Evolutionary conservation across 2,329 filamentous ascomycete genomes (phyloP).

Genomic region (Exophiala viscosa): DNA sequence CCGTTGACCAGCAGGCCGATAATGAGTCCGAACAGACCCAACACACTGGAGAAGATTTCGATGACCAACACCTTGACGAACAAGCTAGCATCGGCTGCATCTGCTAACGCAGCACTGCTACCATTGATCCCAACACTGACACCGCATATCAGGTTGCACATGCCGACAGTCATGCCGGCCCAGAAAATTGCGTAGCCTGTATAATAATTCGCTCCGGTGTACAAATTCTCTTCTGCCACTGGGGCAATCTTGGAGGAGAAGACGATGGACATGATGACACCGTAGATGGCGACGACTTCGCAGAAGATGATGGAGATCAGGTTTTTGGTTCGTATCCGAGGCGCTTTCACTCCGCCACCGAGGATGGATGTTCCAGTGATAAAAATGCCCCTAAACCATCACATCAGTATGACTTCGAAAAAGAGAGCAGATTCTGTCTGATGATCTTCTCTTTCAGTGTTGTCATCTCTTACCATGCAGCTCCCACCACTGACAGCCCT

Average conservation of each 20-base stretch:
- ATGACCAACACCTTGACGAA: conserved; percentile 99
- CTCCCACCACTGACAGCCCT: conserved; percentile 90
- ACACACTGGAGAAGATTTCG: conserved; percentile 97
- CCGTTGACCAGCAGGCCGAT: conserved; percentile 83
- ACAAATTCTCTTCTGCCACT: conserved; percentile 61
- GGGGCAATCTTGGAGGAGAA: conserved; percentile 79
- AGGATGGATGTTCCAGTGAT: conserved; percentile 97
- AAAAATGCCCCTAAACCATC: conserved; percentile 79
- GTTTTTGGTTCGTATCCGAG: conserved; percentile 98
- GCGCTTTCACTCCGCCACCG: conserved; percentile 92
- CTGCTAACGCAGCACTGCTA: conserved; percentile 89
- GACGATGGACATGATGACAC: conserved; percentile 99
- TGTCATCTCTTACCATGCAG: conserved; percentile 72
- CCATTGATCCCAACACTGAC: conserved; percentile 97
- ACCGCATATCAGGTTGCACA: conserved; percentile 95
- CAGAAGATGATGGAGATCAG: conserved; percentile 99
- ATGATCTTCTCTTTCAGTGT: not conserved
- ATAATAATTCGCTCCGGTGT: conserved; percentile 78
- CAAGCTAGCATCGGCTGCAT: conserved; percentile 88
- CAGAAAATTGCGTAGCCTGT: conserved; percentile 95
- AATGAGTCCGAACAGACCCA: conserved; percentile 94
- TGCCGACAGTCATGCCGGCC: conserved; percentile 87
- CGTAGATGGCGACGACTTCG: conserved; percentile 99
- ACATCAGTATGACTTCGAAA: not conserved
- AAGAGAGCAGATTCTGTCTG: too few species aligned